Conservation (phyloP, 345 rosid species). For the Clausena lansium region DNA sequence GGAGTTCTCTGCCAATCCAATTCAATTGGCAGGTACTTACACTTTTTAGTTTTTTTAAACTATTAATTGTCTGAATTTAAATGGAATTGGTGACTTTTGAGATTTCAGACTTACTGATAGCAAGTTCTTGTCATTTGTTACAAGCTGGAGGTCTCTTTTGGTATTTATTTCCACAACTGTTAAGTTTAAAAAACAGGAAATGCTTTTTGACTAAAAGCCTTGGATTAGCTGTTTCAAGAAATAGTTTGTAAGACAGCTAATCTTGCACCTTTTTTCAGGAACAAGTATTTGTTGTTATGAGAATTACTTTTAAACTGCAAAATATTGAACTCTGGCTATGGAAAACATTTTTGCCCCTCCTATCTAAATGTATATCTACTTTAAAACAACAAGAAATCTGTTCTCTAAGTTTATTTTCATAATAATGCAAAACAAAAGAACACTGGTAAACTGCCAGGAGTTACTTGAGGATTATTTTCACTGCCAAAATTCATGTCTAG, state of each 20-base stretch:
- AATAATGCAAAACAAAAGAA: background rate
- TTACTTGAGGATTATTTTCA: background rate
- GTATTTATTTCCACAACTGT: background rate
- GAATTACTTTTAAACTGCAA: background rate
- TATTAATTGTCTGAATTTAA: background rate
- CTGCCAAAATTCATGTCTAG: background rate
- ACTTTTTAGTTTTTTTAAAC: background rate
- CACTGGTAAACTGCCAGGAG: background rate
- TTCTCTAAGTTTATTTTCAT: background rate
- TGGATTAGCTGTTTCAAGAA: background rate
- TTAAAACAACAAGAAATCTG: background rate
- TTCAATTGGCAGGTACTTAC: constrained; percentile 67
- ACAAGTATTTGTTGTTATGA: background rate
- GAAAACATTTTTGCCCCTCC: background rate
- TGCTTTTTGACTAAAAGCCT: background rate
- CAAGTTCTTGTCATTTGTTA: background rate
- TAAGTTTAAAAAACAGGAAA: background rate
- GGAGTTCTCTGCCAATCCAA: constrained; percentile 44
- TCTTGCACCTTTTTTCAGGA: background rate
- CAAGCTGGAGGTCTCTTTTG: background rate
- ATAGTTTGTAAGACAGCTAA: background rate
- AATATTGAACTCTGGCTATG: background rate
- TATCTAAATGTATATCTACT: background rate
- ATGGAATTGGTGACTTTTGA: background rate
- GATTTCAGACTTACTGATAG: background rate